A percentile compares a stretch with the other conserved stretches of the same genome.
Conservation (phyloP, 1,284 basidiomycete genomes). For the Termitomyces sp. region DNA sequence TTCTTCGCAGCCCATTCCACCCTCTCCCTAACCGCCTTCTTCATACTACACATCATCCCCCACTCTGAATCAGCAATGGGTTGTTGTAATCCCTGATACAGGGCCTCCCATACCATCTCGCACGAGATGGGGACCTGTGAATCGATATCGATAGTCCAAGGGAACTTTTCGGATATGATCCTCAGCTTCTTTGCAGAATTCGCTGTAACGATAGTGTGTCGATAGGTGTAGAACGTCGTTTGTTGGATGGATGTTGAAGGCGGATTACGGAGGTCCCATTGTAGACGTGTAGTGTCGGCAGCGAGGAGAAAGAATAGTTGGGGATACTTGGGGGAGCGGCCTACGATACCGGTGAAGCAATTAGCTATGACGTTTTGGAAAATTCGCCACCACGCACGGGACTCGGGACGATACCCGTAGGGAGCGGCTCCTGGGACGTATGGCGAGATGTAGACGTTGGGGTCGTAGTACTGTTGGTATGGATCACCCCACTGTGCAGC, state of each 20-base stretch:
- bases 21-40: slow-evolving; percentile 25
- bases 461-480: slow-evolving; percentile 13
- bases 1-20: slow-evolving; percentile 37
- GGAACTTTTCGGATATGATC: slow-evolving; percentile 53
- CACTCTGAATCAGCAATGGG: slow-evolving; percentile 57
- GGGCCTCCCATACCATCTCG: slow-evolving; percentile 46
- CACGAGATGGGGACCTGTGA: slow-evolving; percentile 41
- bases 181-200: slow-evolving; percentile 32
- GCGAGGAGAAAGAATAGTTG: slow-evolving; percentile 42
- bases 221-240: slow-evolving; percentile 37
- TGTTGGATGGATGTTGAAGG: slow-evolving; percentile 38
- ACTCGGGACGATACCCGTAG: slow-evolving; percentile 7
- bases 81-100: slow-evolving; percentile 45
- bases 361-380: neutral
- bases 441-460: slow-evolving; percentile 13
- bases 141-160: slow-evolving; percentile 54
- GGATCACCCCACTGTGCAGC: slow-evolving; percentile 10
- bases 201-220: slow-evolving; percentile 32
- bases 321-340: slow-evolving; percentile 22
- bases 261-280: slow-evolving; percentile 43
- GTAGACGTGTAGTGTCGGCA: slow-evolving; percentile 42
- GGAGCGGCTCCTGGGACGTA: neutral
- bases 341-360: slow-evolving; percentile 1
- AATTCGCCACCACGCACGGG: slow-evolving; percentile 4
- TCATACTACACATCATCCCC: slow-evolving; percentile 42